Evolutionary conservation across 306 rosid species (phyloP), one percentile per base, ranked within the genome.

Genomic region (Dryas octopetala): DNA sequence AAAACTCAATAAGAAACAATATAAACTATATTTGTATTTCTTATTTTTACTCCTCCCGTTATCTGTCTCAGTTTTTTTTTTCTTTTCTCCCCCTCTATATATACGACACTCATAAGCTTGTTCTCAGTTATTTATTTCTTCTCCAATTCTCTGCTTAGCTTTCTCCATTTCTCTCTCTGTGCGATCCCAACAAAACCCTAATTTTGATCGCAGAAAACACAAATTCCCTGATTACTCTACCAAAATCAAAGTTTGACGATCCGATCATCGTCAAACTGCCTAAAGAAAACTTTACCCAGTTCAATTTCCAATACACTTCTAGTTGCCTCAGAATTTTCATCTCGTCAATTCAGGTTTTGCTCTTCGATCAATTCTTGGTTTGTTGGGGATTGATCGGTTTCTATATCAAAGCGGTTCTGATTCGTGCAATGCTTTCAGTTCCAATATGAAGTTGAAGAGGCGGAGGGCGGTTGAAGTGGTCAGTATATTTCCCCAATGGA

Each of bases 381-480:
- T 55, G 51, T 32, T 74, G 75, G 77, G 64, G 76, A 79, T 90
- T 89, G 92, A 89, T 89, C 92, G 85, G 66, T 23, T 70, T 70
- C 63, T 74, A 71, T 26, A 23, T 58, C 10, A 10, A 73, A 53
- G 76, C 78, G 9, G 64, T 15, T 72, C 60, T 38, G 55, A 62
- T 88, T 84, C 74, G 77, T 83, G 88, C 85, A 86, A 95, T 95
- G 99, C 92, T 90, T 77, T 88, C 59, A 71, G 83, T 90, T 76
- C 76, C 93, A 32, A 79, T 54, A 95, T 95, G 99, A 95, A 95
- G 93, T 83, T 95, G 57, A 92, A 89, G 76, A 81, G 97, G 10
- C 89, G 93, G 86, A 88, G 97, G 83, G 93, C 97, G 82, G 91
- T 92, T 32, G 97, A 92, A 95, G 99, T 95, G 99, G 99, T 95